Evolutionary conservation across 1,284 basidiomycete genomes (phyloP).

Genomic region (Apiotrichum gamsii): DNA sequence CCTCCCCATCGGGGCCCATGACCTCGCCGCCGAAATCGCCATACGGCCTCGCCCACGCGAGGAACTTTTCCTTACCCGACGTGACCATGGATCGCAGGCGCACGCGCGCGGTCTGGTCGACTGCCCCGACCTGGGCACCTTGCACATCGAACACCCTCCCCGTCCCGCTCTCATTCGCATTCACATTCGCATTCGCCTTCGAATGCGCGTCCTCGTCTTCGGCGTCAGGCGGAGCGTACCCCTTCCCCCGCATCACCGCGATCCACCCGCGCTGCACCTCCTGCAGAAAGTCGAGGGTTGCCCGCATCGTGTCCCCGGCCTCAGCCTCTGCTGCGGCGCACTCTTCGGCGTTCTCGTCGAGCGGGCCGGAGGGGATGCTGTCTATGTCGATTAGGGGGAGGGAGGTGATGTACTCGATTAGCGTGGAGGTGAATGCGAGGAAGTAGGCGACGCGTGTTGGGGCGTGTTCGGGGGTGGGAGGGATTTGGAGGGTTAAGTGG

Average conservation of each 20-base stretch:
- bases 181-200: too few relatives aligned
- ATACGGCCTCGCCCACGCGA: constrained; percentile 35
- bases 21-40: constrained; percentile 26
- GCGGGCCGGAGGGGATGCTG: neutral
- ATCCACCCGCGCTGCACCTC: constrained; percentile 28
- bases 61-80: constrained; percentile 19
- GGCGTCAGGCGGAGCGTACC: constrained; percentile 15
- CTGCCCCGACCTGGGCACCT: constrained; percentile 7
- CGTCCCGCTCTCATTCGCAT: too few relatives aligned
- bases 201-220: neutral
- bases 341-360: neutral
- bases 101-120: constrained; percentile 27
- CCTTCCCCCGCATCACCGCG: constrained; percentile 24
- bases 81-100: constrained; percentile 29
- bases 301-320: constrained; percentile 13
- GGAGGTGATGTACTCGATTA: constrained; percentile 20
- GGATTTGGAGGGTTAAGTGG: constrained; percentile 29
- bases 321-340: constrained; percentile 2
- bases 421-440: constrained; percentile 18
- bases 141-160: neutral
- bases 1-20: constrained; percentile 9
- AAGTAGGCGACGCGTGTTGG: constrained; percentile 29
- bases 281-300: constrained; percentile 19
- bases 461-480: constrained; percentile 19
- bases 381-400: constrained; percentile 16